Percentiles rank a stretch among this genome's conserved stretches.
These are phyloP conservation scores for Phytophthora syringae DNA, from an alignment of 352 stramenopile species.

Conservation along the genomic window DNA sequence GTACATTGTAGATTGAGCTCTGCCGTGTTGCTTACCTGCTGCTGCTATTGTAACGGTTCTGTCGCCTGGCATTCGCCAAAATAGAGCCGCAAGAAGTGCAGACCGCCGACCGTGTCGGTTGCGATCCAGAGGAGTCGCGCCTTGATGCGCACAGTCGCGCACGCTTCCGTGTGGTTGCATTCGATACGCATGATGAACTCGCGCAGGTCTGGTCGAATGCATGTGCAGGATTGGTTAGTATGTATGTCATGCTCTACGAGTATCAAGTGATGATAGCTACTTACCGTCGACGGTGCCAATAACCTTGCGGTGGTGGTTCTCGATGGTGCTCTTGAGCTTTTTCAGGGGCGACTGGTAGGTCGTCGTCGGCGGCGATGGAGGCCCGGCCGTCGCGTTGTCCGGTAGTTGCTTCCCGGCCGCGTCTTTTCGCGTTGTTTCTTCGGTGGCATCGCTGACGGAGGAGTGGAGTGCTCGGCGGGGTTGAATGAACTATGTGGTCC, in stretches of 20 bases:
- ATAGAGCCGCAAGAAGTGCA: slow-evolving; percentile 14
- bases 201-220: neutral
- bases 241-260: neutral
- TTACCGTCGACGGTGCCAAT: neutral
- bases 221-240: neutral
- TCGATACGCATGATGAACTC: neutral
- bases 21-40: slow-evolving; percentile 13
- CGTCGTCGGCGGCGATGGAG: neutral
- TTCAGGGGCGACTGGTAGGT: neutral
- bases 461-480: too few species aligned
- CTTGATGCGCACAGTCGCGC: neutral
- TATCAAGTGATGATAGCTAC: neutral
- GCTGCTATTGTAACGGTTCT: slow-evolving; percentile 7
- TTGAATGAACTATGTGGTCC: too few species aligned
- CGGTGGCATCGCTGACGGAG: too few species aligned
- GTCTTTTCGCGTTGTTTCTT: too few species aligned
- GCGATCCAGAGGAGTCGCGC: slow-evolving; percentile 8
- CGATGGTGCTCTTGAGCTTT: neutral
- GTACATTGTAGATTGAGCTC: too few species aligned
- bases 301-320: neutral
- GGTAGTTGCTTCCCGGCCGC: too few species aligned
- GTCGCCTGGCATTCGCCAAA: slow-evolving; percentile 1
- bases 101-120: neutral
- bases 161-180: neutral
- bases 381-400: too few species aligned